A percentile compares a stretch with the other conserved stretches of the same genome.
These are phyloP conservation scores for Helminthosporium solani DNA, from an alignment of 2,329 filamentous ascomycete genomes.

Conservation along the genomic window DNA sequence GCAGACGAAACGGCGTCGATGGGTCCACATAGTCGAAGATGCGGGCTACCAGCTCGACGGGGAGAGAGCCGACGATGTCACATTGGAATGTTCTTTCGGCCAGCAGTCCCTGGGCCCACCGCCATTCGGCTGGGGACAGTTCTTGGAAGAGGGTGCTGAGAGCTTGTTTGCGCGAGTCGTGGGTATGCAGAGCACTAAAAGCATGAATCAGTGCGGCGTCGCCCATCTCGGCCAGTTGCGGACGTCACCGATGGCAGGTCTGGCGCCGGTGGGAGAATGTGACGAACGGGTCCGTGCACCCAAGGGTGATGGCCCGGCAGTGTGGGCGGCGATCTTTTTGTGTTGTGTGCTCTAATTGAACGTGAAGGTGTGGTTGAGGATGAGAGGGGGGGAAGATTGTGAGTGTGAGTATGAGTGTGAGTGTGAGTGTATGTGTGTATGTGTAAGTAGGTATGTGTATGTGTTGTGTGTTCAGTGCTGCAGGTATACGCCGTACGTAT, in stretches of 20 bases:
- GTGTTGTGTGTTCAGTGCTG: too few species aligned
- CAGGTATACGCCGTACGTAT: too few species aligned
- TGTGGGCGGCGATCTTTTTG: background rate
- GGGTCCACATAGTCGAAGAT: slow-evolving; percentile 39
- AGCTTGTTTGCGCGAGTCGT: slow-evolving; percentile 19
- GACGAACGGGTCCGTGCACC: too few species aligned
- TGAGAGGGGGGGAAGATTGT: too few species aligned
- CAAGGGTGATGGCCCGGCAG: background rate
- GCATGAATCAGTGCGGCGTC: slow-evolving; percentile 13
- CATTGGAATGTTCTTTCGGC: slow-evolving; percentile 24
- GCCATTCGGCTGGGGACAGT: slow-evolving; percentile 35
- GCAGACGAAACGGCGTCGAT: slow-evolving; percentile 29
- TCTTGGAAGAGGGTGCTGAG: slow-evolving; percentile 26
- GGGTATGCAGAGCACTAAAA: slow-evolving; percentile 19
- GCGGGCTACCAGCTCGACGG: slow-evolving; percentile 40
- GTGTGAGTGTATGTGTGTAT: too few species aligned
- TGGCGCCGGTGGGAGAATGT: background rate
- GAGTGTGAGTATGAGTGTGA: too few species aligned
- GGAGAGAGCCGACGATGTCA: slow-evolving; percentile 41
- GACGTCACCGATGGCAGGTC: slow-evolving; percentile 7
- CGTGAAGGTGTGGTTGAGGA: too few species aligned
- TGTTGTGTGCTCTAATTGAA: too few species aligned
- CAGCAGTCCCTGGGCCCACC: slow-evolving; percentile 20
- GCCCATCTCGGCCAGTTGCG: background rate
- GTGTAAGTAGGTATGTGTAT: background rate